These are phyloP conservation scores for Solanum chaucha DNA, from an alignment of 257 asterid genomes.

Conservation along the genomic window DNA sequence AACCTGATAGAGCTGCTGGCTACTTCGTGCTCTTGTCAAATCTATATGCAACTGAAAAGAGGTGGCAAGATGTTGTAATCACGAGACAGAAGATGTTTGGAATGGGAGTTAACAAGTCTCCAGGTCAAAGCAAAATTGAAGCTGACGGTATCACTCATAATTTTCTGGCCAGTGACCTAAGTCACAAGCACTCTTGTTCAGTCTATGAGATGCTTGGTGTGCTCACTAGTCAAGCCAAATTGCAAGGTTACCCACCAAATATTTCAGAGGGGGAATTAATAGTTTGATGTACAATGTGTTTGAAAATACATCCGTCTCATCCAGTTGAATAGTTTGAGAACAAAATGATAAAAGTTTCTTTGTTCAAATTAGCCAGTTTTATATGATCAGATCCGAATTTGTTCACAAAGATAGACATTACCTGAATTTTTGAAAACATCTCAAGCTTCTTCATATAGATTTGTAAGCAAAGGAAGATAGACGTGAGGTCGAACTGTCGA, in stretches of 20 bases:
- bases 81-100: conserved; percentile 44
- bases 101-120: conserved; percentile 36
- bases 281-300: neutral
- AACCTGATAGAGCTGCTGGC: conserved; percentile 41
- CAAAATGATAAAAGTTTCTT: neutral
- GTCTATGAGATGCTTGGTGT: conserved; percentile 34
- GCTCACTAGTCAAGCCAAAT: conserved; percentile 1
- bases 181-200: conserved; percentile 24
- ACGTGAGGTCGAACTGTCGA: neutral
- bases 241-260: neutral
- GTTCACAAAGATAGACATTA: neutral
- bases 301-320: neutral
- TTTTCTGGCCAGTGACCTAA: conserved; percentile 41
- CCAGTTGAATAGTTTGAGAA: neutral
- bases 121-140: conserved; percentile 71
- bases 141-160: conserved; percentile 33
- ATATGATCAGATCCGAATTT: neutral
- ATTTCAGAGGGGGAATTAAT: neutral
- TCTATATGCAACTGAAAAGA: conserved; percentile 50
- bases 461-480: neutral
- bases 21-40: conserved; percentile 58
- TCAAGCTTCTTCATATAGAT: neutral
- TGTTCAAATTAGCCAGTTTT: neutral
- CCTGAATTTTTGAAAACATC: neutral
- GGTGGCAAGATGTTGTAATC: conserved; percentile 56